Percentiles rank a stretch among this genome's conserved stretches.
Evolutionary conservation across 108 stramenopile genomes (phyloP).

Genomic region (Cyclostephanos invisitatus): DNA sequence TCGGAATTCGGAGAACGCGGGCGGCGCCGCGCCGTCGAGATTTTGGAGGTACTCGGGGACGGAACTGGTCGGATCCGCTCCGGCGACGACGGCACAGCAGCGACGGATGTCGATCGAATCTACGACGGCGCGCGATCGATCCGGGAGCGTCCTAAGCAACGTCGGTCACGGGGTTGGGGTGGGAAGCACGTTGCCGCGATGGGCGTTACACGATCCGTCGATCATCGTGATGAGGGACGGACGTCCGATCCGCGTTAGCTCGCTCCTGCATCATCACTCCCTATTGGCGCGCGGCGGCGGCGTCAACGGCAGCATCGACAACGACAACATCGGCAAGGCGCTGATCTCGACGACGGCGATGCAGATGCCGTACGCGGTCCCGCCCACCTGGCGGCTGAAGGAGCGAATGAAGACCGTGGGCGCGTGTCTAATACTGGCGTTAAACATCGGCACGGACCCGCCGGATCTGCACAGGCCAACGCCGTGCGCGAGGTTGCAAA

Average conservation of each 20-base stretch:
- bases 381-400: constrained; percentile 89
- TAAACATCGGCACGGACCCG: constrained; percentile 97
- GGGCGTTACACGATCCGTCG: constrained; percentile 39
- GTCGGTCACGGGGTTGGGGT: not conserved
- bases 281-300: constrained; percentile 18
- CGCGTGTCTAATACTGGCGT: constrained; percentile 92
- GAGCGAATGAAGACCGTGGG: constrained; percentile 94
- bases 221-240: constrained; percentile 48
- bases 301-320: not conserved
- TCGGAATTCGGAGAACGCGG: constrained; percentile 12
- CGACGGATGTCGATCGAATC: not conserved
- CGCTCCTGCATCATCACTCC: constrained; percentile 42
- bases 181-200: constrained; percentile 28
- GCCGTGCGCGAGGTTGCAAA: constrained; percentile 91
- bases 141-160: not conserved
- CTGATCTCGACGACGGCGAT: too few relatives aligned
- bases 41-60: constrained; percentile 26
- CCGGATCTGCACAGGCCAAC: constrained; percentile 90
- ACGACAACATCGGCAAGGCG: not conserved
- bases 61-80: not conserved
- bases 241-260: constrained; percentile 27
- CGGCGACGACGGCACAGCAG: not conserved
- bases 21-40: constrained; percentile 19
- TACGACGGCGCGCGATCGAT: constrained; percentile 9
- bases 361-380: constrained; percentile 37